A percentile compares a stretch with the other conserved stretches of the same genome.
These are phyloP conservation scores for Ochetophila trinervis DNA, from an alignment of 306 rosid genomes.

Conservation along the genomic window DNA sequence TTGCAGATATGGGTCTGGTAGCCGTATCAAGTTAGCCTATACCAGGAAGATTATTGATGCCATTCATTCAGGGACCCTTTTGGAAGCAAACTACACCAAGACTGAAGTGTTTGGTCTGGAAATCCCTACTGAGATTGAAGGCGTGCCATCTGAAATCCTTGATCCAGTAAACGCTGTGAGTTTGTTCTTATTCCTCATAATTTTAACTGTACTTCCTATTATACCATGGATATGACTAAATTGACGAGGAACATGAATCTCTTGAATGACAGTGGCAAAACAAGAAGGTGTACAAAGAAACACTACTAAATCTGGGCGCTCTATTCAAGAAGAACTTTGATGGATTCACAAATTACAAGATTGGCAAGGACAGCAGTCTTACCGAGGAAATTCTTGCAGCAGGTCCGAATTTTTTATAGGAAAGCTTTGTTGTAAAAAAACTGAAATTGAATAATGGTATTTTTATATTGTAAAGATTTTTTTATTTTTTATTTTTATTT, in stretches of 20 bases:
- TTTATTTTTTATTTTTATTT: too few species aligned
- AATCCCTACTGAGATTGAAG: constrained; percentile 67
- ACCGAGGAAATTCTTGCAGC: constrained; percentile 78
- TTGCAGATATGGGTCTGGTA: constrained; percentile 73
- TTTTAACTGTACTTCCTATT: neutral
- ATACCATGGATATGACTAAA: neutral
- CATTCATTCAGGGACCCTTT: constrained; percentile 72
- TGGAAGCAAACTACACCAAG: constrained; percentile 49
- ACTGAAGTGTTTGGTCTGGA: constrained; percentile 77
- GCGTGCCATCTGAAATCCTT: constrained; percentile 75
- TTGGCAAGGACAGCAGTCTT: constrained; percentile 53
- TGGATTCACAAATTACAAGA: constrained; percentile 52
- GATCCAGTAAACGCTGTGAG: constrained; percentile 78
- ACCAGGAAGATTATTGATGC: constrained; percentile 87
- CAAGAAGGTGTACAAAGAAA: constrained; percentile 48
- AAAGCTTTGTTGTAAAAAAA: neutral
- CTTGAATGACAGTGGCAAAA: constrained; percentile 64
- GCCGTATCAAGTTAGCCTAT: constrained; percentile 66
- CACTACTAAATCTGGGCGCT: constrained; percentile 59
- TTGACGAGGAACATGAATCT: neutral
- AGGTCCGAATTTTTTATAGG: constrained; percentile 59
- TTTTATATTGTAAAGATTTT: too few species aligned
- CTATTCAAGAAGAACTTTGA: constrained; percentile 74
- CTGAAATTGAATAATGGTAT: neutral
- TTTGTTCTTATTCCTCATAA: neutral